A percentile compares a stretch with the other conserved stretches of the same genome.
Evolutionary conservation across 371 early-diverging fungal species (phyloP).

Genomic region (Haplosporangium sp.): DNA sequence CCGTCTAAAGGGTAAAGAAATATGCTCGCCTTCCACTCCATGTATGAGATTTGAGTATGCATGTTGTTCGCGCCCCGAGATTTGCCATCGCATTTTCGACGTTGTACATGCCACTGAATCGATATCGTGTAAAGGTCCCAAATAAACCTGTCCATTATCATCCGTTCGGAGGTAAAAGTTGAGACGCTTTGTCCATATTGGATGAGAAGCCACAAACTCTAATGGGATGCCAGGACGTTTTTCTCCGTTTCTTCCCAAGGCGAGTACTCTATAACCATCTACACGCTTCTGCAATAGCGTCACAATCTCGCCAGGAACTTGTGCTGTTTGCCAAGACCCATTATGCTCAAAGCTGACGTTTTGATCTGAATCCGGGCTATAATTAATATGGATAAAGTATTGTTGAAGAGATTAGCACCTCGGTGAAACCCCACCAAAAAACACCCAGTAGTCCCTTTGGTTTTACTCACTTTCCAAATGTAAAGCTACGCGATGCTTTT

Average conservation of each 20-base stretch:
- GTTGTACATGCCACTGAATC: conserved; percentile 18
- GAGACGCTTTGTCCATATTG: conserved; percentile 20
- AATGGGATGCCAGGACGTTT: conserved; percentile 49
- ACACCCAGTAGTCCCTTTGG: too few relatives aligned
- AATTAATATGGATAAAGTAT: not conserved
- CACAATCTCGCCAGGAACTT: conserved; percentile 30
- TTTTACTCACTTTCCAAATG: conserved; percentile 17
- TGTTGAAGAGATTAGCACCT: too few relatives aligned
- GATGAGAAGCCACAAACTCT: conserved; percentile 50
- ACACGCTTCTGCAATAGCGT: conserved; percentile 43
- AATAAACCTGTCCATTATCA: conserved; percentile 56
- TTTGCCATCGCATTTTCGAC: conserved; percentile 19
- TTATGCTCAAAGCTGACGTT: conserved; percentile 19
- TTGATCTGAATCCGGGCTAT: conserved; percentile 29
- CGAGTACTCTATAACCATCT: conserved; percentile 56
- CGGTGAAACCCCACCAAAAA: too few relatives aligned
- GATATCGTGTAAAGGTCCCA: conserved; percentile 59
- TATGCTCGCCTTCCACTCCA: conserved; percentile 41
- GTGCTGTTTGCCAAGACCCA: conserved; percentile 9
- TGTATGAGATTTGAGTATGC: conserved; percentile 34
- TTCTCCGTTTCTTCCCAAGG: conserved; percentile 68
- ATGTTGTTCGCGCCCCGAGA: conserved; percentile 16
- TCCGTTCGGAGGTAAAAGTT: conserved; percentile 54
- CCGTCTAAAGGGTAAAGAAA: conserved; percentile 46
- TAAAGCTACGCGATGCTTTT: conserved; percentile 6